These are phyloP conservation scores for Coemansia sp. DNA, from an alignment of 192 early-diverging fungal species.

Conservation along the genomic window DNA sequence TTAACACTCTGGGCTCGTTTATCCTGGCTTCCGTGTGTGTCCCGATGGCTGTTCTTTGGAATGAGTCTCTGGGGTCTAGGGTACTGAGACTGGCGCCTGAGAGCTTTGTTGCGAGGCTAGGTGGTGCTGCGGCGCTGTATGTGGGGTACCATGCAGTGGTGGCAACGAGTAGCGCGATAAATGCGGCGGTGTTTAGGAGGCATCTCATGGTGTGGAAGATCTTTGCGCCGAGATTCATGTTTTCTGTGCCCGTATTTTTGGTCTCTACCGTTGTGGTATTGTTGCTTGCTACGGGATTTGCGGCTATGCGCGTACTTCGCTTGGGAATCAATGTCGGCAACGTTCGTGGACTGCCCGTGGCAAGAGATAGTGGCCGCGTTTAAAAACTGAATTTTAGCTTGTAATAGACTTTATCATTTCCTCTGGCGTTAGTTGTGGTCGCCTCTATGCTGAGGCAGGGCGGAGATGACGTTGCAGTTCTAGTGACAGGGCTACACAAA, in stretches of 20 bases:
- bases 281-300: conserved; percentile 31
- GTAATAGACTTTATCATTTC: background rate
- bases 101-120: conserved; percentile 31
- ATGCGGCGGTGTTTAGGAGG: conserved; percentile 69
- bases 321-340: conserved; percentile 24
- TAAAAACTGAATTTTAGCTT: background rate
- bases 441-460: too few relatives aligned
- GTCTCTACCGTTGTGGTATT: conserved; percentile 9
- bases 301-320: conserved; percentile 17
- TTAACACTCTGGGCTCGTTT: conserved; percentile 76
- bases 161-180: conserved; percentile 51
- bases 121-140: conserved; percentile 50
- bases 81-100: conserved; percentile 22
- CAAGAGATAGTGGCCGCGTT: background rate
- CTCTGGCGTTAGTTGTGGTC: too few relatives aligned
- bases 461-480: too few relatives aligned
- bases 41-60: conserved; percentile 59
- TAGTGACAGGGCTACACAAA: too few relatives aligned
- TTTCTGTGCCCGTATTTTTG: conserved; percentile 40
- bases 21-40: conserved; percentile 51
- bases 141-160: conserved; percentile 52
- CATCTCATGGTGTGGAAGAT: conserved; percentile 99
- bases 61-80: conserved; percentile 34
- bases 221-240: conserved; percentile 88
- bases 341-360: background rate